Percentiles rank a stretch among this genome's conserved stretches.
These are phyloP conservation scores for Turritis glabra DNA, from an alignment of 345 rosid species.

Conservation along the genomic window DNA sequence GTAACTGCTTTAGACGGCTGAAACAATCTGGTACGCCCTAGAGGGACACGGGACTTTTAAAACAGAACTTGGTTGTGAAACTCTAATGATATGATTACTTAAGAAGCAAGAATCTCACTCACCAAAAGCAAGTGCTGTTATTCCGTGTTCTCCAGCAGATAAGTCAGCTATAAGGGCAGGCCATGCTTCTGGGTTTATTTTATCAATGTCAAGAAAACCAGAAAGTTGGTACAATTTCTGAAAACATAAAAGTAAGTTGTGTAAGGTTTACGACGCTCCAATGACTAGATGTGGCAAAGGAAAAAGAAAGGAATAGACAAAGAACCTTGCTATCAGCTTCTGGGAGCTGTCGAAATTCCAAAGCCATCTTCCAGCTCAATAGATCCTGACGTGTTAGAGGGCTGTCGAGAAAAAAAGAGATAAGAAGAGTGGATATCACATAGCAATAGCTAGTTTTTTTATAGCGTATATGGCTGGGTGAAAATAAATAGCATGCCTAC, in stretches of 20 bases:
- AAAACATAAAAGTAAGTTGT: constrained; percentile 10
- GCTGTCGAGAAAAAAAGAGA: constrained; percentile 43
- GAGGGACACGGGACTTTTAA: not conserved
- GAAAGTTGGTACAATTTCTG: constrained; percentile 71
- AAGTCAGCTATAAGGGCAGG: constrained; percentile 90
- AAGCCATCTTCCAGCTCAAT: constrained; percentile 94
- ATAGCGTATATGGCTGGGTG: not conserved
- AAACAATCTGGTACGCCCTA: constrained; percentile 88
- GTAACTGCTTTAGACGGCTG: constrained; percentile 94
- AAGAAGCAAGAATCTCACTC: constrained; percentile 40
- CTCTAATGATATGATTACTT: constrained; percentile 9
- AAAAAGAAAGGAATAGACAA: constrained; percentile 9
- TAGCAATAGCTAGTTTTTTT: not conserved
- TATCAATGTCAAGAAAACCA: constrained; percentile 82
- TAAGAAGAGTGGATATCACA: constrained; percentile 12
- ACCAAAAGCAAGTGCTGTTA: constrained; percentile 90
- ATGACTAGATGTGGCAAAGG: not conserved
- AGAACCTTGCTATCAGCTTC: constrained; percentile 80
- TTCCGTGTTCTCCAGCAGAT: constrained; percentile 83
- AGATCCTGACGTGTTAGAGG: constrained; percentile 94
- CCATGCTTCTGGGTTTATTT: constrained; percentile 87
- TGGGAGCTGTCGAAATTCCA: constrained; percentile 81
- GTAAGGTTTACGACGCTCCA: not conserved
- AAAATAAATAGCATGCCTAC: constrained; percentile 38
- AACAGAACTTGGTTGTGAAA: constrained; percentile 15